A percentile compares a stretch with the other conserved stretches of the same genome.
phyloP scores from a whole-genome alignment of 306 rosid genomes.

The Sphenostylis stenocarpa region DNA sequence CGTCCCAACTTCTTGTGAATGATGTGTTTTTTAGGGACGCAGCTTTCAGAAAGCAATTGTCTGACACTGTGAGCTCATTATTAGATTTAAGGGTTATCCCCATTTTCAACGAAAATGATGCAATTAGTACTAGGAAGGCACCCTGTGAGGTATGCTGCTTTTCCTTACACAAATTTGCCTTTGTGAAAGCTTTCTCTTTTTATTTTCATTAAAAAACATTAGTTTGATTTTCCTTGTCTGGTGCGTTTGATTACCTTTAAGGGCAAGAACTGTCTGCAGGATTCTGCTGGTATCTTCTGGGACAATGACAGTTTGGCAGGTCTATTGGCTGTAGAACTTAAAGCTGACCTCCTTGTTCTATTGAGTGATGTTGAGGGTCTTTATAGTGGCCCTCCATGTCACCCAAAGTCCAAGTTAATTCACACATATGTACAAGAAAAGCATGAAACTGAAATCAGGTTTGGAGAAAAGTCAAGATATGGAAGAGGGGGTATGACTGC shows the following conservation, averaged over 20 bases:
- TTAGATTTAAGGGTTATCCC: constrained; percentile 72
- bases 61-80: constrained; percentile 73
- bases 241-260: constrained; percentile 26
- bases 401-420: constrained; percentile 81
- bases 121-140: constrained; percentile 85
- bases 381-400: constrained; percentile 77
- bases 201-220: not conserved
- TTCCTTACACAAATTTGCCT: not conserved
- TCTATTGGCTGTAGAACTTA: constrained; percentile 73
- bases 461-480: constrained; percentile 81
- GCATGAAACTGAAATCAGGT: constrained; percentile 75
- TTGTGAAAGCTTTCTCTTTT: not conserved
- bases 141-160: constrained; percentile 66
- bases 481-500: constrained; percentile 98
- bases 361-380: constrained; percentile 96
- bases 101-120: constrained; percentile 91
- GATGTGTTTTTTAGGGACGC: constrained; percentile 67
- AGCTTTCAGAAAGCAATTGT: constrained; percentile 70
- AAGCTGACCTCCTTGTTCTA: constrained; percentile 84
- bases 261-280: constrained; percentile 55
- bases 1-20: constrained; percentile 93
- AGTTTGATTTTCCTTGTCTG: constrained; percentile 4
- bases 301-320: constrained; percentile 94
- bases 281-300: constrained; percentile 90
- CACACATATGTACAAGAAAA: constrained; percentile 75